Evolutionary conservation across 352 stramenopile species (phyloP), one percentile per base, ranked within the genome.

Genomic region (Phytopythium vexans): DNA sequence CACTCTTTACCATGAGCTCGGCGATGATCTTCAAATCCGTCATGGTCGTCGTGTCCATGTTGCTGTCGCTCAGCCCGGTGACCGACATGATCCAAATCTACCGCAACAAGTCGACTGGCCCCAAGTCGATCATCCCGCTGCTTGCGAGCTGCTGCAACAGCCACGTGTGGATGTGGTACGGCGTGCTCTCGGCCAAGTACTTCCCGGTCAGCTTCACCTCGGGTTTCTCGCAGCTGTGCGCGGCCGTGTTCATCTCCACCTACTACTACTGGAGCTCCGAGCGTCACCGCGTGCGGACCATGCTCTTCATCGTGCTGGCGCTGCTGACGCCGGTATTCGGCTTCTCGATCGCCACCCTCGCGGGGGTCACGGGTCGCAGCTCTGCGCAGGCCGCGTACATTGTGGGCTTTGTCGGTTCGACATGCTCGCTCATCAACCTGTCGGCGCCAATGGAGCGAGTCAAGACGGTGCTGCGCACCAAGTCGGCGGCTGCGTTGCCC

Each of bases 171-270:
- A 40, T 57, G 50, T 46, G 49, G 36, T 72, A 72, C 33, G 59
- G 63, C 12, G 62, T 57, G 38, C 63, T 72, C 11, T 65, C 49
- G 27, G 48, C 34, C 21, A 54, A 44, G 36, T 60, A 62, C 54
- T 72, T 65, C 59, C 63, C 63, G 34, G 52, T 72, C 33, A 67
- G 66, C 54, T 58, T 61, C 50, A 48, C 66, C 37, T 68, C 66
- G 39, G 51, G 40, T 3, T 58, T 72, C 40, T 59, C 59, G 3
- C 43, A 61, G 15, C 43, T 68, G 46, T 65, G 51, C 35, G 66
- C 52, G 16, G 37, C 57, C n/a, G 54, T 38, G n/a, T 72, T 72
- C 54, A 40, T 57, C 8, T 27, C 56, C 4, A 57, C 68, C 42
- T 72, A 65, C 55, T 72, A 72, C 38, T 54, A 52, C 15, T 75